phyloP scores from a whole-genome alignment of 2,329 filamentous ascomycete genomes.

The Talaromyces rugulosus region DNA sequence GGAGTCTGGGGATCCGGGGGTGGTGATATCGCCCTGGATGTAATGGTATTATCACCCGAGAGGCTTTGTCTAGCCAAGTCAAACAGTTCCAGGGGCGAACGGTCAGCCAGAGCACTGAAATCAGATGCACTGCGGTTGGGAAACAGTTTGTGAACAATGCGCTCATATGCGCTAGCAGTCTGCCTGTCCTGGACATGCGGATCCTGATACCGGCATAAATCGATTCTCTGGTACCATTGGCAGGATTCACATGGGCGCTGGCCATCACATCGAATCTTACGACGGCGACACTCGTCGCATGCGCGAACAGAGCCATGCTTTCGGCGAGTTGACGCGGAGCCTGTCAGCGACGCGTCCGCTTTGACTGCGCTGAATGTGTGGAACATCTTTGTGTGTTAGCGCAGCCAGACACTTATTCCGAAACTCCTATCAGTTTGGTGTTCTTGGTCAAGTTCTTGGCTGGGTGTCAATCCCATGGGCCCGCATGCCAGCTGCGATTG shows the following conservation, averaged over 20 bases:
- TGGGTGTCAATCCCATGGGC: too few species aligned
- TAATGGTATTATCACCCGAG: slow-evolving; percentile 55
- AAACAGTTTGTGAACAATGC: slow-evolving; percentile 59
- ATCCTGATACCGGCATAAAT: slow-evolving; percentile 76
- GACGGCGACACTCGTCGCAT: slow-evolving; percentile 56
- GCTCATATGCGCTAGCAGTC: not conserved
- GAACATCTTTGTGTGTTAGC: not conserved
- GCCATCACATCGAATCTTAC: slow-evolving; percentile 81
- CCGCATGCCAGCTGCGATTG: too few species aligned
- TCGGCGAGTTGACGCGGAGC: not conserved
- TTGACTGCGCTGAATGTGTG: not conserved
- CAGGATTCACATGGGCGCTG: slow-evolving; percentile 79
- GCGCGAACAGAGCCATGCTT: not conserved
- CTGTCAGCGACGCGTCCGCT: not conserved
- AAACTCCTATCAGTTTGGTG: too few species aligned
- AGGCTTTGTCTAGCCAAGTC: slow-evolving; percentile 1
- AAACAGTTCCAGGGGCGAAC: slow-evolving; percentile 1
- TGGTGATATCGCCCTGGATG: slow-evolving; percentile 44
- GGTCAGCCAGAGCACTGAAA: slow-evolving; percentile 51
- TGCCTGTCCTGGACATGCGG: slow-evolving; percentile 41
- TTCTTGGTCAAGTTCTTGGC: too few species aligned
- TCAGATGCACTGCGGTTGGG: slow-evolving; percentile 53
- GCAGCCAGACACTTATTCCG: too few species aligned
- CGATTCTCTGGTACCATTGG: slow-evolving; percentile 73
- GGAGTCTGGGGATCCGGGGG: slow-evolving; percentile 41